phyloP scores from a whole-genome alignment of 768 basidiomycete genomes.

The Hypholoma fasciculare region DNA sequence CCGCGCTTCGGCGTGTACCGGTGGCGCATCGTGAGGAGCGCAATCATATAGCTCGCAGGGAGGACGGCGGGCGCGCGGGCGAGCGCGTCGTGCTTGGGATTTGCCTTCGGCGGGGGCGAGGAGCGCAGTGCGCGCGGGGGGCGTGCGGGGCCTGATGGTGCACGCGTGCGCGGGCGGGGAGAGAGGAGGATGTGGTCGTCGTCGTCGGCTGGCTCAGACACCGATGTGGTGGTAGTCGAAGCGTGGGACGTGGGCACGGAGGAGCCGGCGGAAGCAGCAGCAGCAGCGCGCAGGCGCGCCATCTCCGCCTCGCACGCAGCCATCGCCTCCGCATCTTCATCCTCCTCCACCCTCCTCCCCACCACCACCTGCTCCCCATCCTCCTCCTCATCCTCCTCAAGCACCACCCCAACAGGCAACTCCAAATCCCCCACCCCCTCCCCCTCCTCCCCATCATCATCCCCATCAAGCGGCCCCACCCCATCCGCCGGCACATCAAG shows the following conservation, averaged over 20 bases:
- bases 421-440: neutral
- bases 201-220: neutral
- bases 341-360: neutral
- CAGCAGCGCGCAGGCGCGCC: neutral
- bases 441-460: neutral
- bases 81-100: neutral
- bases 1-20: constrained; percentile 5
- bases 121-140: constrained; percentile 10
- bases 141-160: constrained; percentile 1
- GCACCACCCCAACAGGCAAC: neutral
- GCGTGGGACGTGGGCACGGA: no score
- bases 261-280: no score
- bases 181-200: neutral
- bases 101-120: constrained; percentile 12
- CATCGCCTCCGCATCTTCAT: constrained; percentile 12
- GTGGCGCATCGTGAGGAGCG: constrained; percentile 20
- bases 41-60: constrained; percentile 21
- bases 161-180: neutral
- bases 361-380: neutral
- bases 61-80: constrained; percentile 7
- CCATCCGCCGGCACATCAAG: constrained; percentile 9
- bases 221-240: no score
- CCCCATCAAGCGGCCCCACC: neutral
- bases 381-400: neutral
- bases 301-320: constrained; percentile 9